These are phyloP conservation scores for Stevia rebaudiana DNA, from an alignment of 140 eudicot species.

Conservation along the genomic window DNA sequence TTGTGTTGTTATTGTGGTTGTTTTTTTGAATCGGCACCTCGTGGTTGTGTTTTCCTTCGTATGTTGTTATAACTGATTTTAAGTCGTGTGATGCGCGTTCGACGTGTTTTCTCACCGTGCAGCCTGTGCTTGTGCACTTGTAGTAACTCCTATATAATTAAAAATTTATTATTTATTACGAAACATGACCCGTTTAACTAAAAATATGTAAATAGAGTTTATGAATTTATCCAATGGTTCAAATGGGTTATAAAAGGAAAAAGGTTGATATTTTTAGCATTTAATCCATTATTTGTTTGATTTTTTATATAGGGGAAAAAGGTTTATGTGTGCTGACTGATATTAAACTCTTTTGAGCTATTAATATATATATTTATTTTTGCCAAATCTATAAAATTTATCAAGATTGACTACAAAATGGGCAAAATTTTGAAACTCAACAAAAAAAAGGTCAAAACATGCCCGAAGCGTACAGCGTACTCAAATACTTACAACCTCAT, in stretches of 20 bases:
- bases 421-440: not conserved
- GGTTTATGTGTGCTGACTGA: not conserved
- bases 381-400: not conserved
- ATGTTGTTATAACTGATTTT: slow-evolving; percentile 82
- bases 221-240: not conserved
- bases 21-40: slow-evolving; percentile 87
- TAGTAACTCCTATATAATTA: slow-evolving; percentile 72
- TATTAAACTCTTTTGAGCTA: not conserved
- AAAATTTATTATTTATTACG: not conserved
- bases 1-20: slow-evolving; percentile 40
- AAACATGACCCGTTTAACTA: slow-evolving; percentile 24
- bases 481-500: not conserved
- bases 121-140: slow-evolving; percentile 88
- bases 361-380: too few relatives aligned
- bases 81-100: slow-evolving; percentile 87
- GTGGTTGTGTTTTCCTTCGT: slow-evolving; percentile 94
- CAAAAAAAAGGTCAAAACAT: not conserved
- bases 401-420: not conserved
- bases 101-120: slow-evolving; percentile 83
- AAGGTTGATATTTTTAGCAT: not conserved
- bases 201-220: not conserved
- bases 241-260: too few relatives aligned
- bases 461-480: not conserved
- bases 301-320: not conserved
- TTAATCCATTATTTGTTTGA: not conserved